Conservation (phyloP, 2,329 filamentous ascomycete genomes). For the Podosphaera fusca region DNA sequence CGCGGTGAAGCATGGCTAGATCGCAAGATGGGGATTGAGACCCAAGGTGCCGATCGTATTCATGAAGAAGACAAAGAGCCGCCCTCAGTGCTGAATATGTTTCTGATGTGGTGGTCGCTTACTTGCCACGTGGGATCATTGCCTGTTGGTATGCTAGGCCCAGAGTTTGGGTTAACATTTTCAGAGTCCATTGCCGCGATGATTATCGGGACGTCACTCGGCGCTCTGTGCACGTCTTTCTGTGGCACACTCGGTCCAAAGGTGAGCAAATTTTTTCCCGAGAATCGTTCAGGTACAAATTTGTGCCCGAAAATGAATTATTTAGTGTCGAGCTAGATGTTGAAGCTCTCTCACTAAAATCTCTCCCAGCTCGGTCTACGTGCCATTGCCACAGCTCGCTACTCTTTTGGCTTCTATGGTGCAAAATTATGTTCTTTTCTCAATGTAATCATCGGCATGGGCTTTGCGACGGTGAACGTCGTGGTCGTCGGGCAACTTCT, state of each 20-base stretch:
- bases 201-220: constrained; percentile 20
- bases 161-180: constrained; percentile 24
- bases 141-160: constrained; percentile 23
- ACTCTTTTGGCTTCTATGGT: constrained; percentile 26
- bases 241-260: constrained; percentile 21
- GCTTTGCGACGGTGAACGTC: constrained; percentile 21
- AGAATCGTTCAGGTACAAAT: no score
- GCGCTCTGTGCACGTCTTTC: constrained; percentile 20
- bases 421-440: constrained; percentile 24
- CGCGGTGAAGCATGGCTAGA: constrained; percentile 21
- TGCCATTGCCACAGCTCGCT: constrained; percentile 22
- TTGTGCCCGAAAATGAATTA: no score
- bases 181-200: constrained; percentile 21
- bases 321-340: no score
- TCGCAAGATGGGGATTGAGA: constrained; percentile 23
- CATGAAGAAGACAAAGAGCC: constrained; percentile 22
- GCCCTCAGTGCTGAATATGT: constrained; percentile 20
- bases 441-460: constrained; percentile 23
- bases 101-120: constrained; percentile 22
- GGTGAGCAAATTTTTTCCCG: constrained; percentile 9
- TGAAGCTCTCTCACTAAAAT: not conserved
- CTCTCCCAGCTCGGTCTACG: constrained; percentile 17
- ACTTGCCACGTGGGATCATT: constrained; percentile 20
- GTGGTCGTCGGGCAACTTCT: constrained; percentile 21
- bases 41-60: constrained; percentile 24